phyloP scores from a whole-genome alignment of 768 basidiomycete genomes.

The Auriscalpium microsporum region DNA sequence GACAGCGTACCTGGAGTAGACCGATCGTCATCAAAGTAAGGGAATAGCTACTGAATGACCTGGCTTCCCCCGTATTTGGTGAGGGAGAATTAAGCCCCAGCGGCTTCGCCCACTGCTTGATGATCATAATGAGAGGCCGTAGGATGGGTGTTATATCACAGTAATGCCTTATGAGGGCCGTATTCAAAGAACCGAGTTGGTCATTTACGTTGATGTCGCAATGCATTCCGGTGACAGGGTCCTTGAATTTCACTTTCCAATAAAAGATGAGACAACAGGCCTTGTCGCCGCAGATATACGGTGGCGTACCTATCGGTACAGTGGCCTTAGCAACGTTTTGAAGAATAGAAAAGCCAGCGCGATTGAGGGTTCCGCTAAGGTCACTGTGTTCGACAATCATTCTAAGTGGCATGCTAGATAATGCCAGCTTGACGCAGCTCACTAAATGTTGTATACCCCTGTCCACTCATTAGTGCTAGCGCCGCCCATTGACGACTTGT shows the following conservation, averaged over 20 bases:
- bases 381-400: slow-evolving; percentile 15
- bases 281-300: background rate
- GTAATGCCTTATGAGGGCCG: slow-evolving; percentile 43
- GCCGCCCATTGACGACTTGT: background rate
- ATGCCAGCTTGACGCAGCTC: background rate
- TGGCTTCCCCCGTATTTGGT: slow-evolving; percentile 5
- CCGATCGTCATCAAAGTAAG: slow-evolving; percentile 52
- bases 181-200: slow-evolving; percentile 45
- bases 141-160: slow-evolving; percentile 37
- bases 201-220: slow-evolving; percentile 61
- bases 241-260: slow-evolving; percentile 43
- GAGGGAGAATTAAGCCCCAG: slow-evolving; percentile 42
- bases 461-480: background rate
- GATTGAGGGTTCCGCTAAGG: slow-evolving; percentile 23
- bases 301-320: slow-evolving; percentile 28
- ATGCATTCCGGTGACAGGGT: slow-evolving; percentile 30
- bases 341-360: slow-evolving; percentile 24
- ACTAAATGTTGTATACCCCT: slow-evolving; percentile 28
- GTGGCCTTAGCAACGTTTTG: slow-evolving; percentile 19
- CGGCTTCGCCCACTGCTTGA: slow-evolving; percentile 56
- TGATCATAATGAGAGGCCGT: slow-evolving; percentile 32
- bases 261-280: slow-evolving; percentile 1
- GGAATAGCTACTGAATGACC: slow-evolving; percentile 55
- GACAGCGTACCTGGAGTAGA: slow-evolving; percentile 43
- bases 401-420: too few species aligned